Percentiles rank a stretch among this genome's conserved stretches.
Conservation (phyloP, 305 asterid genomes). For the Euphrasia arctica region DNA sequence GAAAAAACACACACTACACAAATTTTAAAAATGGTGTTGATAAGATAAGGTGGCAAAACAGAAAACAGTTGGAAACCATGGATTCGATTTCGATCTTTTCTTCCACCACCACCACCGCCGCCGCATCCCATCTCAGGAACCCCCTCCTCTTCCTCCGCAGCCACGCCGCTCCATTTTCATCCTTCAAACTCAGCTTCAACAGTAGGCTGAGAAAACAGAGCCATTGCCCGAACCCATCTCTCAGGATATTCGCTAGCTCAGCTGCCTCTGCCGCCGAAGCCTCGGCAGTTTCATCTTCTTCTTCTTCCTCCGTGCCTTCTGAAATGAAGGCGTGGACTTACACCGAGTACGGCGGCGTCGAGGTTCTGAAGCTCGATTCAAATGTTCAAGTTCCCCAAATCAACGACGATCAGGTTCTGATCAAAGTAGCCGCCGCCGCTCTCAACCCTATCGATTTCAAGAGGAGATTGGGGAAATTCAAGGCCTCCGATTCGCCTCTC, state of each 20-base stretch:
- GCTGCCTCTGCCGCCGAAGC: conserved; percentile 29
- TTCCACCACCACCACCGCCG: conserved; percentile 35
- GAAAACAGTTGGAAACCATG: conserved; percentile 29
- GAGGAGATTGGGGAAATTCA: conserved; percentile 71
- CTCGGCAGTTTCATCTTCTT: conserved; percentile 26
- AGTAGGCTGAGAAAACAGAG: conserved; percentile 19
- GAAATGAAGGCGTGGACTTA: conserved; percentile 91
- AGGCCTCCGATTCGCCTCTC: conserved; percentile 93
- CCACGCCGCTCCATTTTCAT: conserved; percentile 25
- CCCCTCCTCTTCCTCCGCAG: conserved; percentile 28
- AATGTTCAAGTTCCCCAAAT: conserved; percentile 61
- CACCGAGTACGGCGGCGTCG: conserved; percentile 72
- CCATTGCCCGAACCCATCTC: conserved; percentile 18
- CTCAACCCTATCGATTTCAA: conserved; percentile 92
- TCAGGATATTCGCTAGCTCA: conserved; percentile 49
- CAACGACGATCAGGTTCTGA: conserved; percentile 75
- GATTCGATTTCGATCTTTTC: conserved; percentile 37
- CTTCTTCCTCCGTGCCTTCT: conserved; percentile 47
- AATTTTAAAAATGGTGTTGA: conserved; percentile 7
- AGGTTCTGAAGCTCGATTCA: conserved; percentile 65
- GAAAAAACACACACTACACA: background rate
- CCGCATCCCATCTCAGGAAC: conserved; percentile 24
- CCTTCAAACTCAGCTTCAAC: conserved; percentile 19
- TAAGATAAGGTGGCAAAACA: background rate
- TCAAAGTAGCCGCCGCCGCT: conserved; percentile 87